These are phyloP conservation scores for Gossypioides kirkii DNA, from an alignment of 345 rosid genomes.

Conservation along the genomic window DNA sequence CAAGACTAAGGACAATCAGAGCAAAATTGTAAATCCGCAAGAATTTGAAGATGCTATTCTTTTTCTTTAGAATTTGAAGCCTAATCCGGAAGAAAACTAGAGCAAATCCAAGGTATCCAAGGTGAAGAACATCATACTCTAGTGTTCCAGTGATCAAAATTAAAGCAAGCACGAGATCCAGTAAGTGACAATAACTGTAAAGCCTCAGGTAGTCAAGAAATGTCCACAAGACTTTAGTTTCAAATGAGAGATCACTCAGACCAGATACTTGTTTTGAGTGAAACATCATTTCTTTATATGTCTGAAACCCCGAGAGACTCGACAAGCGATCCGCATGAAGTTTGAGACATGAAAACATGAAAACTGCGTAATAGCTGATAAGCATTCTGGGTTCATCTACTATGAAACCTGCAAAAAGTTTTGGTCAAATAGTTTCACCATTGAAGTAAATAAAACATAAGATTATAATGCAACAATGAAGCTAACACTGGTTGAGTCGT, in stretches of 20 bases:
- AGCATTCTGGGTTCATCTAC: slow-evolving; percentile 82
- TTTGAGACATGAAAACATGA: slow-evolving; percentile 83
- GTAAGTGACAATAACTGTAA: slow-evolving; percentile 77
- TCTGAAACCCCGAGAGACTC: slow-evolving; percentile 67
- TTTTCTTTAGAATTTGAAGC: slow-evolving; percentile 82
- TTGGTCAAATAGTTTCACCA: slow-evolving; percentile 1
- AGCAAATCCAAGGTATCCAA: slow-evolving; percentile 52
- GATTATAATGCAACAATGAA: slow-evolving; percentile 3
- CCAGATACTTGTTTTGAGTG: slow-evolving; percentile 68
- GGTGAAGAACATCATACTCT: slow-evolving; percentile 56
- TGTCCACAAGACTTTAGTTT: slow-evolving; percentile 96
- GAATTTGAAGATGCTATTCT: slow-evolving; percentile 79
- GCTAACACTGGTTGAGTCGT: neutral
- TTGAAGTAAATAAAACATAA: neutral
- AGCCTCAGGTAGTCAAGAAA: slow-evolving; percentile 82
- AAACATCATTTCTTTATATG: slow-evolving; percentile 66
- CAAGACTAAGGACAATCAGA: slow-evolving; percentile 77
- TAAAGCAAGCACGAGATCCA: slow-evolving; percentile 88
- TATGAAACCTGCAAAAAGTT: slow-evolving; percentile 52
- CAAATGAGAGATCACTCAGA: slow-evolving; percentile 92
- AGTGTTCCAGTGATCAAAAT: slow-evolving; percentile 59
- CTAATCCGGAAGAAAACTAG: slow-evolving; percentile 52
- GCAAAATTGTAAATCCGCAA: slow-evolving; percentile 89
- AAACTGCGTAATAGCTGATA: slow-evolving; percentile 71
- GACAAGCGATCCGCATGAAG: slow-evolving; percentile 77